These are phyloP conservation scores for Coniochaeta sp. DNA, from an alignment of 2,329 filamentous ascomycete genomes.

Conservation along the genomic window DNA sequence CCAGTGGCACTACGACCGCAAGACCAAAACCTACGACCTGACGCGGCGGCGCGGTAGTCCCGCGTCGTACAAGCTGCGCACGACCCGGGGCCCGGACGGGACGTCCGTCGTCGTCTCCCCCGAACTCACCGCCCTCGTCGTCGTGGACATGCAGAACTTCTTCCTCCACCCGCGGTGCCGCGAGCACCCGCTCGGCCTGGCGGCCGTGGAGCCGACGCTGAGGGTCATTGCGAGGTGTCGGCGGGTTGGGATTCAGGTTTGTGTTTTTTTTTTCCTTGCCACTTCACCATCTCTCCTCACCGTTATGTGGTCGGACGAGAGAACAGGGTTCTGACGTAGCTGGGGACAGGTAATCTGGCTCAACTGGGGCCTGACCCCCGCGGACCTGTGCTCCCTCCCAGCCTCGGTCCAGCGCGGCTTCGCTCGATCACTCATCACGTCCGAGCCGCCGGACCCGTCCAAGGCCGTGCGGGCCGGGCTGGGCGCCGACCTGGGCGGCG, in stretches of 20 bases:
- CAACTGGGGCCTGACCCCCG: constrained; percentile 50
- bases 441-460: constrained; percentile 6
- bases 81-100: not conserved
- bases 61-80: not conserved
- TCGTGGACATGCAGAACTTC: constrained; percentile 9
- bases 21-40: constrained; percentile 20
- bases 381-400: constrained; percentile 41
- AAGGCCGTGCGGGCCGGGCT: constrained; percentile 23
- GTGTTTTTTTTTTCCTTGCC: not conserved
- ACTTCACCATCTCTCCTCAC: not conserved
- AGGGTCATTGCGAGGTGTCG: constrained; percentile 37
- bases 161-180: constrained; percentile 8
- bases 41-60: constrained; percentile 10
- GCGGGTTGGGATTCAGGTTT: constrained; percentile 36
- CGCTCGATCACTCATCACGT: constrained; percentile 26
- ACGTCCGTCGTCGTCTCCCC: constrained; percentile 3
- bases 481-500: constrained; percentile 37
- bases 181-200: not conserved
- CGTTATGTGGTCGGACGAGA: not conserved
- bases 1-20: constrained; percentile 21
- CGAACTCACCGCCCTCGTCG: constrained; percentile 6
- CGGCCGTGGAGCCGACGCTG: constrained; percentile 22
- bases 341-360: constrained; percentile 37
- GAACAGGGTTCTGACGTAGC: not conserved
- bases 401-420: constrained; percentile 41